Evolutionary conservation across 495 filamentous ascomycete genomes (phyloP), one percentile per base, ranked within the genome.

Genomic region (Penicillium lividum): DNA sequence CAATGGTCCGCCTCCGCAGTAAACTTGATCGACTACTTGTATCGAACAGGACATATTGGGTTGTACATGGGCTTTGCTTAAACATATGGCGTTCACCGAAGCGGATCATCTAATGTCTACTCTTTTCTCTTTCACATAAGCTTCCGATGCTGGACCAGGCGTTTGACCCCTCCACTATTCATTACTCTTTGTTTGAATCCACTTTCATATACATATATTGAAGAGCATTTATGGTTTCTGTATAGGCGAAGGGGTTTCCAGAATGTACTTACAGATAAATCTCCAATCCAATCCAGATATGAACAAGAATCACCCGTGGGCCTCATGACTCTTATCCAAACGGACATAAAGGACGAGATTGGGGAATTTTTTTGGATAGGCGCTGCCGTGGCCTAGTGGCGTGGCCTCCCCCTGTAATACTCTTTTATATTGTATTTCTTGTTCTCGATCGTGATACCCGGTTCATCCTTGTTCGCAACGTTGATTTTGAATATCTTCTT

Each of bases 1-100:
- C 9, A 57, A 59, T 42, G 67, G 64, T 5, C 65, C 67, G 27
- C 63, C 62, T 45, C 60, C 59, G 22, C 69, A 69, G 54, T 72
- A 60, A 59, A 53, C 45, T 53, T 71, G 56, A 69, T 53, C 18
- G 36, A 43, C 27, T 30, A 15, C 28, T 49, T 16, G 51, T 58
- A 60, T 53, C 30, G 22, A 48, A 15, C 9, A 40, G 30, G 46
- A 30, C 9, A 31, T 27, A 28, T 15, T 3, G 22, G 22, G 22
- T 30, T 29, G 7, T 6, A 15, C 27, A n/a, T 44, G 16, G n/a
- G 48, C 27, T 44, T 44, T 54, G 51, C 36, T 29, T 54, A 55
- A 34, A 55, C 42, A 40, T 29, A 46, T 16, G 53, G 53, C 53
- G 53, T 55, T 55, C n/a, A 46, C 8, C n/a, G 22, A 36, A 29